These are phyloP conservation scores for Rhexocercosporidium sp. DNA, from an alignment of 2,329 filamentous ascomycete species.

Conservation along the genomic window DNA sequence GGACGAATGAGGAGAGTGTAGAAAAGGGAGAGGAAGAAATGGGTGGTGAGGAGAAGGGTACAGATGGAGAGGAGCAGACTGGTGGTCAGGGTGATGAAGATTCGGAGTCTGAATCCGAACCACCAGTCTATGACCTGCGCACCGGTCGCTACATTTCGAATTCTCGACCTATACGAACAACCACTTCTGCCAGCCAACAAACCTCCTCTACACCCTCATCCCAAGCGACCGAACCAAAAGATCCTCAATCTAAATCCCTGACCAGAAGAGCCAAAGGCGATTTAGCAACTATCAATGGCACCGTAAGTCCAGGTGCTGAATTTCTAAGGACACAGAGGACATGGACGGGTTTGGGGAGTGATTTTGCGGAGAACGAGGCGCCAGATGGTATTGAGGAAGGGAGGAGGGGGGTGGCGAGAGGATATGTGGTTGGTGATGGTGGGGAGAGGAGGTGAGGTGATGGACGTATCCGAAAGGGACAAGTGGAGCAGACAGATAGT, in stretches of 20 bases:
- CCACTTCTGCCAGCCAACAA: slow-evolving; percentile 1
- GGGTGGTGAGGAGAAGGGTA: neutral
- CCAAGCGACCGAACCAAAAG: slow-evolving; percentile 31
- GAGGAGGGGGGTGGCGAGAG: slow-evolving; percentile 83
- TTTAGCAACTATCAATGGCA: slow-evolving; percentile 80
- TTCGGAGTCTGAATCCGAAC: slow-evolving; percentile 72
- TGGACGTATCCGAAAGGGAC: too few species aligned
- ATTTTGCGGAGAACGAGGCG: slow-evolving; percentile 71
- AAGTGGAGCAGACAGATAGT: too few species aligned
- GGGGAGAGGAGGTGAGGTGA: slow-evolving; percentile 36
- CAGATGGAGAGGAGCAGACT: neutral
- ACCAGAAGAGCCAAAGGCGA: slow-evolving; percentile 70
- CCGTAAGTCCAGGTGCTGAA: slow-evolving; percentile 90
- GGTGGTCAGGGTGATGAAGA: slow-evolving; percentile 24
- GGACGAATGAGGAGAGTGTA: slow-evolving; percentile 33
- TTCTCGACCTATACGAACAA: slow-evolving; percentile 71
- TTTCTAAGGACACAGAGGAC: slow-evolving; percentile 81
- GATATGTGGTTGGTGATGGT: slow-evolving; percentile 77
- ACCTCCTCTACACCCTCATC: slow-evolving; percentile 3
- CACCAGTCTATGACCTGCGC: slow-evolving; percentile 90
- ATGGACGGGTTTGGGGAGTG: slow-evolving; percentile 90
- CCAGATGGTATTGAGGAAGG: slow-evolving; percentile 80
- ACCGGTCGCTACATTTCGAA: slow-evolving; percentile 84
- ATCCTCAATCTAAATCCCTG: slow-evolving; percentile 56
- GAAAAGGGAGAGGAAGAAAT: slow-evolving; percentile 11